Evolutionary conservation across 2,329 filamentous ascomycete genomes (phyloP), one percentile per base, ranked within the genome.

Genomic region (Xylaria hypoxylon): DNA sequence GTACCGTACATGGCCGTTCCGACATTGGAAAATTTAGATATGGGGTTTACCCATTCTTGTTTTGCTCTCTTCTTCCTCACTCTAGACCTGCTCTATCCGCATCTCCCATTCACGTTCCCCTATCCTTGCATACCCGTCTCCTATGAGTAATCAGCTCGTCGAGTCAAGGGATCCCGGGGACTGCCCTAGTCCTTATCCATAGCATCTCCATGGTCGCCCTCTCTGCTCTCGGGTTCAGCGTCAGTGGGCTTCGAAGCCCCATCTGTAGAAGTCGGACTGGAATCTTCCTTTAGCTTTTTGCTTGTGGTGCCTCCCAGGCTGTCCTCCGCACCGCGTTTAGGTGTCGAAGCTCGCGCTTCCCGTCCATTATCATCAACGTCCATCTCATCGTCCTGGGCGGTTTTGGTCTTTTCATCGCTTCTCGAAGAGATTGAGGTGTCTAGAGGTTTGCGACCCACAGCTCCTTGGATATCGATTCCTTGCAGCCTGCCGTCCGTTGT

Each of bases 381-480:
- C 68, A 78, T 77, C 62, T 77, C 76, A 15, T 71, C 75, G 7
- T 69, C 77, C 13, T 76, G 74, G 38, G 40, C 44, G 22, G 52
- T 48, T 33, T 69, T 50, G 15, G 15, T 13, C 4, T 28, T 44
- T 24, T 52, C 67, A 71, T 53, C 73, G 71, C 33, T 70, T 68
- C 57, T 71, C 65, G 22, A 69, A 51, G 62, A 51, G 31, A 59
- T 19, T 31, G 77, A 74, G 2, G 38, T n/a, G 5, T 68, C 67
- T 5, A 65, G 44, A 17, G 78, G 75, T 67, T 83, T 86, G 26
- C 87, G 80, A 0, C 88, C 88, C 3, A 89, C 86, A 3, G 88
- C 87, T 22, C 86, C 87, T 74, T 88, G 87, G 24, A 90, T 78
- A 72, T 90, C 85, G 66, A 90, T 87, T 13, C 82, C 84, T 59